Base-by-base conservation (phyloP, 768 basidiomycete species). In the Kwoniella shandongensis region DNA sequence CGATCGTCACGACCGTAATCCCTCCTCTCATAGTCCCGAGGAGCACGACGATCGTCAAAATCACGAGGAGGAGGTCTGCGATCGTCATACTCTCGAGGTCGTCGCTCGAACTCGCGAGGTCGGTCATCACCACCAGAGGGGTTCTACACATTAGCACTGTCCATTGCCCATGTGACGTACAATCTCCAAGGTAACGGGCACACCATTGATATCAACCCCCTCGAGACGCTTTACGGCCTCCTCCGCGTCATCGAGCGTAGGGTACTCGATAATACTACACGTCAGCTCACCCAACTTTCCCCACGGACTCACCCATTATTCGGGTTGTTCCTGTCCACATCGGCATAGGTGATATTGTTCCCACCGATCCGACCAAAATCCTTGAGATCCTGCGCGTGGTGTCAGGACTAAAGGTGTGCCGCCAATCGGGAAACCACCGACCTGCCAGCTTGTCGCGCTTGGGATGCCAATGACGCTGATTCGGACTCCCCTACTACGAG, bases 391-490 rank as follows among this genome's bases (percentile, higher is more conserved):
- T 98, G 73, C 32, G 51, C 18, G 38, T 22, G 5, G 44, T 45
- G 57, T 59, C 41, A 54, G 54, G 59, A 35, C 26, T 23, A 18
- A 32, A 13, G 13, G 20, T 40, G 38, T n/a, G n/a, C n/a, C n/a
- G n/a, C n/a, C n/a, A n/a, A n/a, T n/a, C n/a, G n/a, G n/a, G n/a
- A n/a, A 70, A 76, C 59, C 64, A 73, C 78, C 88, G 80, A 98
- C 93, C 91, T 98, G 93, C 93, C 93, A 98, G 78, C 92, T 96
- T 44, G 91, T 94, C 75, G 93, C 89, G 74, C 88, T 86, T 65
- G 91, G 89, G 63, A 98, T 84, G 53, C 91, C 91, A 36, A 87
- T 84, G 57, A 99, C 90, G 59, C 88, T 81, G 54, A 97, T 81
- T 65, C 91, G 86, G 58, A 75, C 68, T 26, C 72, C 68, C 46